Conservation (phyloP, 495 filamentous ascomycete genomes). For the Aspergillus homomorphus region DNA sequence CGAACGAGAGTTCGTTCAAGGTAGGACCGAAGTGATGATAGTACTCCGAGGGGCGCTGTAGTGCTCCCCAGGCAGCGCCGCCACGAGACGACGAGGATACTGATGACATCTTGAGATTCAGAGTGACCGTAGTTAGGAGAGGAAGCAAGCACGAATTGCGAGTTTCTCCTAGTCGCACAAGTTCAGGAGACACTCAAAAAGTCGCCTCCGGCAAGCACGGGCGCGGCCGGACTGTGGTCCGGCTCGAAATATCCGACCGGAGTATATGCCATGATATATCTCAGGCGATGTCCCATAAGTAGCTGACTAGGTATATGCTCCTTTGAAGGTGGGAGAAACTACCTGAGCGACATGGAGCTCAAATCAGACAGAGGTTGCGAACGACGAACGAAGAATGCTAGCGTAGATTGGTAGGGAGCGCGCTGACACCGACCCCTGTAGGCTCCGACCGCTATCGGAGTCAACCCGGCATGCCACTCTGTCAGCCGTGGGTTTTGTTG, state of each 20-base stretch:
- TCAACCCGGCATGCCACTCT: not conserved
- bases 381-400: not conserved
- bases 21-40: constrained; percentile 37
- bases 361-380: not conserved
- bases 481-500: not conserved
- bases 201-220: not conserved
- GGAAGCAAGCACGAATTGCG: too few relatives aligned
- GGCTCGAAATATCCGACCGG: not conserved
- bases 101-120: not conserved
- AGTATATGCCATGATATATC: not conserved
- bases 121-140: too few relatives aligned
- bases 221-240: not conserved
- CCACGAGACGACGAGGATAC: not conserved
- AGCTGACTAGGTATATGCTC: not conserved
- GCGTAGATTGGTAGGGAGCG: not conserved
- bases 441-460: not conserved
- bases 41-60: constrained; percentile 36
- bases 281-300: not conserved
- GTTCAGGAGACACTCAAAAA: not conserved
- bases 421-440: too few relatives aligned
- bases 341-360: too few relatives aligned
- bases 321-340: too few relatives aligned
- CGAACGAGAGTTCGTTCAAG: constrained; percentile 39
- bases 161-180: not conserved
- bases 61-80: constrained; percentile 21